These are phyloP conservation scores for Fistulifera pelliculosa DNA, from an alignment of 108 stramenopile species.

Conservation along the genomic window DNA sequence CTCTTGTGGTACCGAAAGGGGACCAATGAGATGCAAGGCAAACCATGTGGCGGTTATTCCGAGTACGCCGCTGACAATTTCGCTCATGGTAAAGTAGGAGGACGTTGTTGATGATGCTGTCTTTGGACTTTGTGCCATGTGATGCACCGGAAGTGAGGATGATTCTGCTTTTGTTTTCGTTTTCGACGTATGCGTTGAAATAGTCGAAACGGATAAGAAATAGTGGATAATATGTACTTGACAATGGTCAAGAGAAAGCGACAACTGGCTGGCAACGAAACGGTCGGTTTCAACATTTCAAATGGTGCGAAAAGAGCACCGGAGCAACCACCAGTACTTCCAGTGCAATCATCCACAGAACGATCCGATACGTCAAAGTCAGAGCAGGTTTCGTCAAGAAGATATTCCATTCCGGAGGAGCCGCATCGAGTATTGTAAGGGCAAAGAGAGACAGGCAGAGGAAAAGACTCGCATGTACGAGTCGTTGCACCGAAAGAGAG, in stretches of 20 bases:
- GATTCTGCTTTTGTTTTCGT: background rate
- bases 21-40: background rate
- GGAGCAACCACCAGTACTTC: background rate
- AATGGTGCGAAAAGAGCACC: background rate
- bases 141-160: no score
- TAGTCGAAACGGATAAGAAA: background rate
- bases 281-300: background rate
- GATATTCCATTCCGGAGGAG: background rate
- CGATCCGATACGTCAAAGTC: background rate
- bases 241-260: background rate
- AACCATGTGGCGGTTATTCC: background rate
- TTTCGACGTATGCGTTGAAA: background rate
- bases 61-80: background rate
- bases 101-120: background rate
- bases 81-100: background rate
- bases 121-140: no score
- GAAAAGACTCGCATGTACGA: background rate
- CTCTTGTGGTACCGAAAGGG: background rate
- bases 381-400: background rate
- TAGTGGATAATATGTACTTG: background rate
- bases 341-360: background rate
- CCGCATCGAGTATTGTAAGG: background rate
- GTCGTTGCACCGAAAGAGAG: background rate
- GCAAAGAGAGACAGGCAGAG: slow-evolving; percentile 1
- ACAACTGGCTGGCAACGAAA: background rate